Conservation (phyloP, 1,284 basidiomycete genomes). For the Leucoagaricus sp. region DNA sequence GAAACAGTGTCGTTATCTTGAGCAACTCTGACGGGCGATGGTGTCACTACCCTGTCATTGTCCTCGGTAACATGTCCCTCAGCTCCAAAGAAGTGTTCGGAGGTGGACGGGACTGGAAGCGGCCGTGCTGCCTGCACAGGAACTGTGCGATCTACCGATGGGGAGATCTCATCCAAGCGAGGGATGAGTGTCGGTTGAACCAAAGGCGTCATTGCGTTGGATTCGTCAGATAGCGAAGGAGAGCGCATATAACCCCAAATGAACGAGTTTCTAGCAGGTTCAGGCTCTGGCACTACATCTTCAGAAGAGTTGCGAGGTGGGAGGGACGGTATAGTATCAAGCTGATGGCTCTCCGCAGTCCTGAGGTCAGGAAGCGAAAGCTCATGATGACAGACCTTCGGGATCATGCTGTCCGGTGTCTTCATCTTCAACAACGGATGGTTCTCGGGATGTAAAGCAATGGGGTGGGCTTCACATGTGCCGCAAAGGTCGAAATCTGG, state of each 20-base stretch:
- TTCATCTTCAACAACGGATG: slow-evolving; percentile 86
- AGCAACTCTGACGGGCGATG: too few relatives aligned
- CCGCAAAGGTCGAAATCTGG: slow-evolving; percentile 85
- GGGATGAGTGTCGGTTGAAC: neutral
- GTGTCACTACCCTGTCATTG: too few relatives aligned
- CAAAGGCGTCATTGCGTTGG: neutral
- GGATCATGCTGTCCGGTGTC: slow-evolving; percentile 50
- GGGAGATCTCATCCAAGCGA: slow-evolving; percentile 15
- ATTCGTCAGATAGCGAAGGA: neutral
- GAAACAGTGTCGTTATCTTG: neutral
- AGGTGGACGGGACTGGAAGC: neutral
- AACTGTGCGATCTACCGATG: neutral
- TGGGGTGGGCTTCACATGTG: slow-evolving; percentile 80
- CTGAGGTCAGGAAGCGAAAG: neutral
- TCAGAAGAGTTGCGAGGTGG: neutral
- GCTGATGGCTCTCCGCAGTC: neutral
- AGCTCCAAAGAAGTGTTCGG: too few relatives aligned
- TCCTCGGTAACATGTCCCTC: neutral
- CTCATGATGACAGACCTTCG: slow-evolving; percentile 36
- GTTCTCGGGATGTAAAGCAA: slow-evolving; percentile 69
- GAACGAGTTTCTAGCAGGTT: slow-evolving; percentile 12
- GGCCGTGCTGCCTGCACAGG: neutral
- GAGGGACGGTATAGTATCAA: neutral
- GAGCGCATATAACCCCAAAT: slow-evolving; percentile 17
- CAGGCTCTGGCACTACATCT: neutral